Evolutionary conservation across 2,329 filamentous ascomycete genomes (phyloP).

Genomic region (Fonsecaea monophora): DNA sequence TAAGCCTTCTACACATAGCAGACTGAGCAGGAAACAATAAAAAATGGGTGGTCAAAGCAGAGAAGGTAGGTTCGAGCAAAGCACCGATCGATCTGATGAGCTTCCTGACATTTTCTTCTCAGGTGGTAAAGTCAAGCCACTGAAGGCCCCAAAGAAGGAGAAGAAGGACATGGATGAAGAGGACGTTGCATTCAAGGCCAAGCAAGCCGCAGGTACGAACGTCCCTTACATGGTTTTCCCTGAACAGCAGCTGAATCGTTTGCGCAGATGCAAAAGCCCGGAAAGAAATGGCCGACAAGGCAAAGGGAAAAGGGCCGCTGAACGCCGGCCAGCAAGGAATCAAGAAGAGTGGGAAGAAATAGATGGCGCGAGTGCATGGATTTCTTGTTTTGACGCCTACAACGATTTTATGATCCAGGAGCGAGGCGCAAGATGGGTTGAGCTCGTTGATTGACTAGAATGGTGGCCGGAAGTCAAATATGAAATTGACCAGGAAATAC

Average conservation of each 20-base stretch:
- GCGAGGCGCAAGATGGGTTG: slow-evolving; percentile 30
- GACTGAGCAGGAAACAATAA: slow-evolving; percentile 14
- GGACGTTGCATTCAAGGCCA: slow-evolving; percentile 80
- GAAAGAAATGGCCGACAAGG: slow-evolving; percentile 82
- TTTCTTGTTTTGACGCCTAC: neutral
- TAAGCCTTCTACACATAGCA: neutral
- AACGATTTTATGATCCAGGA: slow-evolving; percentile 27
- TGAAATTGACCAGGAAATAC: slow-evolving; percentile 1
- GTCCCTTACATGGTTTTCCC: neutral
- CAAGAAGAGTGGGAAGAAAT: slow-evolving; percentile 97
- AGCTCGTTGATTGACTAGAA: slow-evolving; percentile 6
- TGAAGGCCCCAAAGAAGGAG: slow-evolving; percentile 88
- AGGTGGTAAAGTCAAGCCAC: slow-evolving; percentile 84
- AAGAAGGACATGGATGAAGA: slow-evolving; percentile 85
- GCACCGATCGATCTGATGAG: neutral
- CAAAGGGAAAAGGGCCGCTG: slow-evolving; percentile 85
- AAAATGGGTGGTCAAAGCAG: slow-evolving; percentile 71
- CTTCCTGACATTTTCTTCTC: slow-evolving; percentile 21
- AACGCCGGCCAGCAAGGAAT: slow-evolving; percentile 86
- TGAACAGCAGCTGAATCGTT: slow-evolving; percentile 16
- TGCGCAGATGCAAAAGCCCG: slow-evolving; percentile 77
- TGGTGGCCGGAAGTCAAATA: neutral
- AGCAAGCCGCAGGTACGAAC: slow-evolving; percentile 79
- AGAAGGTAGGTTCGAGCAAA: slow-evolving; percentile 60
- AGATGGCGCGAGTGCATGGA: slow-evolving; percentile 6